Base-by-base conservation (phyloP, 2,329 filamentous ascomycete species). In the Penicillium palitans region DNA sequence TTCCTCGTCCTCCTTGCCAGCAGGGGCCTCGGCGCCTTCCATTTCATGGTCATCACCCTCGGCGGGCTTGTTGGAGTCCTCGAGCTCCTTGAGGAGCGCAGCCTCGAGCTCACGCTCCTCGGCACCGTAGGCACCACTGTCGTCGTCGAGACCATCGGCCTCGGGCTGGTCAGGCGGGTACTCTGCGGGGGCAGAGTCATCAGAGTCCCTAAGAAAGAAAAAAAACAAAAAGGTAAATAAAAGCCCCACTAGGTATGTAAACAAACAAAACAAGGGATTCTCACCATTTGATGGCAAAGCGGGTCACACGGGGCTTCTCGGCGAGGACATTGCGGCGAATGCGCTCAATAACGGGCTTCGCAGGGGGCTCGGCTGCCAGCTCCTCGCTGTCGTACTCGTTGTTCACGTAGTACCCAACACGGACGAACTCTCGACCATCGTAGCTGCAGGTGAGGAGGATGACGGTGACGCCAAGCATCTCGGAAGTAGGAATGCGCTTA, bases 341-440 rank as follows among this genome's bases (percentile, higher is more conserved):
- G 71, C 92, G 91, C 74, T 99, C 96, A 64, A 98, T 88, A 67
- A 96, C 84, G 40, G 93, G 93, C 81, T 96, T 96, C 58, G 91
- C 84, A 7, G 95, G 95, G 10, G 95, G 95, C 69, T 98, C 93
- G 48, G 89, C 87, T 68, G 87, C 89, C 63, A 99, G 84, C 75
- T 96, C 91, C 70, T 96, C 91, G 27, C 90, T 90, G 68, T 96
- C 91, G 76, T 99, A 99, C 77, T 99, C 96, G 71, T 99, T 99
- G 83, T 98, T 99, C 71, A 99, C 95, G 69, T 99, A 99, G 84
- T 99, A 99, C 62, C 95, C 95, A 42, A 99, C 93, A 66, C 95
- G 92, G 40, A 99, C 92, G 70, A 99, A 99, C 77, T 99, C 95
- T 72, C 95, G 87, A 54, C 90, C 90, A 71, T 99, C 95, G 79